Evolutionary conservation across 768 basidiomycete species (phyloP).

Genomic region (Russula compacta): DNA sequence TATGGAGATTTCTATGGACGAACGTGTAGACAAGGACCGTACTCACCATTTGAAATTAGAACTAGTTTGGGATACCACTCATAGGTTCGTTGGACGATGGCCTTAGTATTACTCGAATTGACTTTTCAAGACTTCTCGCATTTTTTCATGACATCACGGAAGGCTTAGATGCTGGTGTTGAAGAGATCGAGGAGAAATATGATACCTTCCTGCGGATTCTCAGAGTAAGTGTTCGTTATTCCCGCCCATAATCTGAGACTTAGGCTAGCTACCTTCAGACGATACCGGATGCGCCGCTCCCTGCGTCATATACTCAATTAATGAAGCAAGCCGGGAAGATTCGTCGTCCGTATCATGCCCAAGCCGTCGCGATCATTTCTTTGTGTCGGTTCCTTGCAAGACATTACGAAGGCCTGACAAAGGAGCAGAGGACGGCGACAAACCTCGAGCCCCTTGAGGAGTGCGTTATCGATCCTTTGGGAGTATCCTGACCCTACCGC

Average conservation of each 20-base stretch:
- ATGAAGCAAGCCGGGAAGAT: conserved; percentile 15
- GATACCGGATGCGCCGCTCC: conserved; percentile 16
- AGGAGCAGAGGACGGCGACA: conserved; percentile 7
- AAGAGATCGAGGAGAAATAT: not conserved
- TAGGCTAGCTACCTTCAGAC: not conserved
- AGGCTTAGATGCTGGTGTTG: not conserved
- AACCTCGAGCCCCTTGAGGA: conserved; percentile 14
- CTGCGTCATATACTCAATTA: conserved; percentile 7
- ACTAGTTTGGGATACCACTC: conserved; percentile 3
- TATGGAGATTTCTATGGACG: conserved; percentile 7
- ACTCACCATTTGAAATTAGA: conserved; percentile 11
- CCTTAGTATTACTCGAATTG: not conserved
- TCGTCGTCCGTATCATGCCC: conserved; percentile 13
- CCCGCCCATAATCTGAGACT: not conserved
- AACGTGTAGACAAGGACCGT: conserved; percentile 8
- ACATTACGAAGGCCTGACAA: conserved; percentile 11
- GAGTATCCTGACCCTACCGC: not conserved
- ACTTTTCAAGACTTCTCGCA: conserved; percentile 1
- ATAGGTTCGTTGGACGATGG: not conserved
- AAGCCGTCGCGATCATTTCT: conserved; percentile 13
- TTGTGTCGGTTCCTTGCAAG: conserved; percentile 14
- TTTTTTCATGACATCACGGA: conserved; percentile 10
- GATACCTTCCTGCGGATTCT: conserved; percentile 2
- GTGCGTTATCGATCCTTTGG: not conserved
- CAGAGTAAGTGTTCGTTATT: not conserved